phyloP scores from a whole-genome alignment of 192 early-diverging fungal genomes.

The Umbelopsis vinacea region DNA sequence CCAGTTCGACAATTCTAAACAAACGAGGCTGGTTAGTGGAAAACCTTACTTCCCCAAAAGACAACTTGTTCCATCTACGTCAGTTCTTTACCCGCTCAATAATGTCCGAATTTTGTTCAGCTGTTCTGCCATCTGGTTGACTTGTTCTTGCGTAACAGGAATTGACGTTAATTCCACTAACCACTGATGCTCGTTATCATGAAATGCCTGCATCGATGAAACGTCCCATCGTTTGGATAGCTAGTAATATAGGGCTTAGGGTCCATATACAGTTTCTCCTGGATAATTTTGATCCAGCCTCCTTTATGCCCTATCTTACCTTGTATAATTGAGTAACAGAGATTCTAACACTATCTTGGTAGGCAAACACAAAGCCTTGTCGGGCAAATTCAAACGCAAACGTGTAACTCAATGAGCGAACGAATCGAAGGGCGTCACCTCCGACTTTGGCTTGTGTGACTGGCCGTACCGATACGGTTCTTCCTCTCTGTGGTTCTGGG shows the following conservation, averaged over 20 bases:
- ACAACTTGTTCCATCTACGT: constrained; percentile 4
- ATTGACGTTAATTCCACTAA: constrained; percentile 63
- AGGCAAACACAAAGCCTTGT: constrained; percentile 66
- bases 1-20: constrained; percentile 42
- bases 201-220: constrained; percentile 45
- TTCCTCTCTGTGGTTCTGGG: constrained; percentile 70
- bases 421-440: constrained; percentile 72
- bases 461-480: constrained; percentile 64
- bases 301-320: constrained; percentile 23
- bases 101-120: constrained; percentile 49
- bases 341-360: constrained; percentile 57
- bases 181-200: constrained; percentile 56
- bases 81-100: constrained; percentile 41
- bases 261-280: neutral
- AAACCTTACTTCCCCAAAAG: neutral
- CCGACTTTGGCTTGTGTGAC: constrained; percentile 63
- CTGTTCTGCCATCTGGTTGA: constrained; percentile 55
- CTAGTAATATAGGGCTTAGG: constrained; percentile 9
- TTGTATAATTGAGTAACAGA: constrained; percentile 64
- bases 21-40: neutral
- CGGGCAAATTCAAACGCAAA: constrained; percentile 69
- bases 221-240: constrained; percentile 53
- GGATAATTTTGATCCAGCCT: too few relatives aligned
- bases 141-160: constrained; percentile 55
- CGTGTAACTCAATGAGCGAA: constrained; percentile 75